phyloP scores from a whole-genome alignment of 2,329 filamentous ascomycete genomes.

The Coniochaeta sp. region DNA sequence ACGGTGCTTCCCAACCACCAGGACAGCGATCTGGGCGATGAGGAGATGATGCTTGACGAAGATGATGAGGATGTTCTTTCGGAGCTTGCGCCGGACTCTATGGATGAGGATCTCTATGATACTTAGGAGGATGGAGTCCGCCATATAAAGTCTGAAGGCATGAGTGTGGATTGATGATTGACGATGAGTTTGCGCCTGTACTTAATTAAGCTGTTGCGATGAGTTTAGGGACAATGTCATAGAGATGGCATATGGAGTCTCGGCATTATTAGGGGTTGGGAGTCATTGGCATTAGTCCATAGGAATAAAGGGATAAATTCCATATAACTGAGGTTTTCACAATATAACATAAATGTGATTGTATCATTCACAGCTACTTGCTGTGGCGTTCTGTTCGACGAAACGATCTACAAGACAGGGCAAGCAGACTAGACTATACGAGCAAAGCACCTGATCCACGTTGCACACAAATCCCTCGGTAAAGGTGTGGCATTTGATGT shows the following conservation, averaged over 20 bases:
- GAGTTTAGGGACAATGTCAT: background rate
- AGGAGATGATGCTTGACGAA: slow-evolving; percentile 62
- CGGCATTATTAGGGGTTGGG: background rate
- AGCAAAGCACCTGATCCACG: no score
- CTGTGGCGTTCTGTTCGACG: no score
- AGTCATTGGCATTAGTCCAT: background rate
- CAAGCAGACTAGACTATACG: no score
- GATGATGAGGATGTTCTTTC: slow-evolving; percentile 65
- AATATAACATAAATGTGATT: background rate
- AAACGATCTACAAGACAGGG: no score
- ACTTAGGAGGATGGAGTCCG: slow-evolving; percentile 4
- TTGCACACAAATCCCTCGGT: no score
- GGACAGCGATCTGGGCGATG: slow-evolving; percentile 53
- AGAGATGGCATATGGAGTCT: background rate
- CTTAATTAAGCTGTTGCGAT: background rate
- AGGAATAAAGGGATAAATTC: background rate
- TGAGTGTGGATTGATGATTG: background rate
- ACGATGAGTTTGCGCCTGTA: background rate
- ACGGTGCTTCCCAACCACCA: slow-evolving; percentile 75
- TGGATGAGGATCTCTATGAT: slow-evolving; percentile 51
- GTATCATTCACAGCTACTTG: no score
- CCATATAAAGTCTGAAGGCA: background rate
- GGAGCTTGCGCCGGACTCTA: slow-evolving; percentile 54
- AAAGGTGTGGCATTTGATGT: no score
- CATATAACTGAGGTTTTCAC: background rate